Evolutionary conservation across 2,329 filamentous ascomycete species (phyloP).

Genomic region (Arthrobotrys iridis): DNA sequence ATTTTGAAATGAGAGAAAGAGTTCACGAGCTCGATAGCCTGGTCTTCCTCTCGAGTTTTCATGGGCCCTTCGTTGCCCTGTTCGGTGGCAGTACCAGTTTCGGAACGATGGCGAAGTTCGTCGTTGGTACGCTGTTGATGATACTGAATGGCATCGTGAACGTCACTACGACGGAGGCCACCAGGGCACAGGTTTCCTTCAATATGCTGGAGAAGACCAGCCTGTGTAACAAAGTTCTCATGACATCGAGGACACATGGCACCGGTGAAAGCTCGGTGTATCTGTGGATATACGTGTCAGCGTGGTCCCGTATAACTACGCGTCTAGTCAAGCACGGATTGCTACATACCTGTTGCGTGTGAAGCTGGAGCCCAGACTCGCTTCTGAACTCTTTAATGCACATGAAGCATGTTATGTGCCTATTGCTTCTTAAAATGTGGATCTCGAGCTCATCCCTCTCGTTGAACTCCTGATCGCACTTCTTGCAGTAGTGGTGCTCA

Average conservation of each 20-base stretch:
- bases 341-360: conserved; percentile 53
- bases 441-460: conserved; percentile 38
- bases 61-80: not conserved
- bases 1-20: conserved; percentile 43
- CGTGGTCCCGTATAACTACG: not conserved
- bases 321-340: not conserved
- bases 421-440: conserved; percentile 54
- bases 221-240: conserved; percentile 50
- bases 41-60: not conserved
- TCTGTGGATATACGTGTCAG: conserved; percentile 20
- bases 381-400: conserved; percentile 56
- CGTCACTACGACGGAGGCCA: conserved; percentile 35
- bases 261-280: conserved; percentile 35
- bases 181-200: conserved; percentile 55
- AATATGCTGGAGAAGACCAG: conserved; percentile 56
- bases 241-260: conserved; percentile 54
- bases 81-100: not conserved
- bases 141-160: conserved; percentile 3
- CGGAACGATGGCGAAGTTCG: not conserved
- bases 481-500: conserved; percentile 51
- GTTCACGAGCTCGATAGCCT: conserved; percentile 4
- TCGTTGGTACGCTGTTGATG: conserved; percentile 17
- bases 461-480: conserved; percentile 55
- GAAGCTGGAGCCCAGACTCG: conserved; percentile 50
- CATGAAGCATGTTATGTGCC: conserved; percentile 55